Evolutionary conservation across 192 early-diverging fungal genomes (phyloP).

Genomic region (Coemansia sp.): DNA sequence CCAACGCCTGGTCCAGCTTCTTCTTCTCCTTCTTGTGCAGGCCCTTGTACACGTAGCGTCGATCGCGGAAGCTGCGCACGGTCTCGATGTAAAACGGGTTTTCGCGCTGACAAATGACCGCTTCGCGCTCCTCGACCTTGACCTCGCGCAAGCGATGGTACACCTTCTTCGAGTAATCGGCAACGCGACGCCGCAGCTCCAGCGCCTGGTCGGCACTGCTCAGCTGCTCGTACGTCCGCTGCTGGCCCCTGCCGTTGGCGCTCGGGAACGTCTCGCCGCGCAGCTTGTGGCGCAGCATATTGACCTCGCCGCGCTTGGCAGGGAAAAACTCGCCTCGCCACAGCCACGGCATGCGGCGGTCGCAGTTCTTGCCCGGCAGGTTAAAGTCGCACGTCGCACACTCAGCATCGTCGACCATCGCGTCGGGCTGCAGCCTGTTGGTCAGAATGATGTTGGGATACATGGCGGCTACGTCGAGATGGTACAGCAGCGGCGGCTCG

Average conservation of each 20-base stretch:
- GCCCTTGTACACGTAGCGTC: constrained; percentile 97
- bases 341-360: constrained; percentile 92
- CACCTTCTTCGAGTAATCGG: constrained; percentile 84
- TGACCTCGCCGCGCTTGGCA: constrained; percentile 82
- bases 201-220: constrained; percentile 63
- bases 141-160: constrained; percentile 82
- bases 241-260: background rate
- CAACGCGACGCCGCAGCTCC: constrained; percentile 73
- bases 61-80: constrained; percentile 93
- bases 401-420: constrained; percentile 81
- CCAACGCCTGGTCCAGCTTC: constrained; percentile 68
- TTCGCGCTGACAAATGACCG: constrained; percentile 94
- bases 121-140: constrained; percentile 76
- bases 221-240: constrained; percentile 67
- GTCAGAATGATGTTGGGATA: constrained; percentile 99
- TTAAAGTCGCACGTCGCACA: constrained; percentile 96
- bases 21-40: constrained; percentile 89
- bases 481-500: constrained; percentile 88
- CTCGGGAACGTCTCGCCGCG: constrained; percentile 75
- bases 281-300: constrained; percentile 87
- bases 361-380: constrained; percentile 78
- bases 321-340: constrained; percentile 98
- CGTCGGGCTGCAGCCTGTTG: constrained; percentile 95
- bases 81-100: constrained; percentile 98
- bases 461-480: constrained; percentile 99